Evolutionary conservation across 179 eudicot genomes (phyloP), one percentile per base, ranked within the genome.

Genomic region (Silene noctiflora): DNA sequence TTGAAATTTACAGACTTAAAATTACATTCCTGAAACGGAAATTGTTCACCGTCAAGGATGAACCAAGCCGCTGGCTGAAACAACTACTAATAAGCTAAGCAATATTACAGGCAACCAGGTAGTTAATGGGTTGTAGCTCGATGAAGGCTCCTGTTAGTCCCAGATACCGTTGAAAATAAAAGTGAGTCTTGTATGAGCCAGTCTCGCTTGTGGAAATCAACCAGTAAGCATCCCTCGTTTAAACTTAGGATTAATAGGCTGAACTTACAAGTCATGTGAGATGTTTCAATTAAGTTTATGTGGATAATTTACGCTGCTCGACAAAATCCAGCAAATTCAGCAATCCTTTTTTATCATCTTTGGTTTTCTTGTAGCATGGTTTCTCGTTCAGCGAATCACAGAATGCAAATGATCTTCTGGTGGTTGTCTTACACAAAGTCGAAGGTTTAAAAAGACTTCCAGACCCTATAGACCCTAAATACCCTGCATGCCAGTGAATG

Each of bases 401-500:
- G 66, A 20, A n/a, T n/a, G n/a, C n/a, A n/a, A n/a, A n/a, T n/a
- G n/a, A n/a, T 63, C 65, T 72, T 56, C 35, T 33, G n/a, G 27
- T 14, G 51, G 27, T 33, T 31, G 64, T 31, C 62, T 16, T 12
- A 17, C 1, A 46, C 42, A 17, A n/a, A 25, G 48, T 56, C n/a
- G 13, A 6, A 1, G 66, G 21, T 31, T 53, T 39, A 46, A 16
- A 53, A 53, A 51, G 56, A 31, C 1, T 39, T 27, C 22, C 19
- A 25, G 16, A 25, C 10, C 42, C 59, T 72, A 72, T 11, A 25
- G 16, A 25, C 10, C 42, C 59, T 72, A 72, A 53, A 55, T 25
- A 17, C 75, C 64, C 75, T 55, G 75, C 44, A 48, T 29, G 61
- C 60, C 72, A 44, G 44, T 46, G 21, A 69, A 67, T 10, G 20